These are phyloP conservation scores for Populus nigra DNA, from an alignment of 345 rosid genomes.

Conservation along the genomic window DNA sequence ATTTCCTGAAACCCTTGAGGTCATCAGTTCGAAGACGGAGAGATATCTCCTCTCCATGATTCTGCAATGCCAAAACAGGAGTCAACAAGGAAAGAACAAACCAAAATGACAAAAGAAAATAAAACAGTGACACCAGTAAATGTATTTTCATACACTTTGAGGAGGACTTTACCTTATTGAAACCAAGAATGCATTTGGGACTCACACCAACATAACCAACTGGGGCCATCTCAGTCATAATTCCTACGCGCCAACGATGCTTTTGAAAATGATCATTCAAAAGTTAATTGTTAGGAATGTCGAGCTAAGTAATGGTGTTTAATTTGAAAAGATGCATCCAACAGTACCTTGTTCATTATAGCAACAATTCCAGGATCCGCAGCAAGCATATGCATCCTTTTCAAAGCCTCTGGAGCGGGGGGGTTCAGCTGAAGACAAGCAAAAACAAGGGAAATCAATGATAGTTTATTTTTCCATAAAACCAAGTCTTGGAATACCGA, in stretches of 20 bases:
- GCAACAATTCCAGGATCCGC: slow-evolving; percentile 92
- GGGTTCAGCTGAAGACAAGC: slow-evolving; percentile 59
- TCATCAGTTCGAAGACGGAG: slow-evolving; percentile 96
- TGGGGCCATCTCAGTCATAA: slow-evolving; percentile 97
- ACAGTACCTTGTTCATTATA: slow-evolving; percentile 77
- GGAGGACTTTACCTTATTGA: slow-evolving; percentile 63
- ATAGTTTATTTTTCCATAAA: neutral
- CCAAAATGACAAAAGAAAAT: neutral
- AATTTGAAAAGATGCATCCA: neutral
- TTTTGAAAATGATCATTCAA: slow-evolving; percentile 21
- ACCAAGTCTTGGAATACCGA: neutral
- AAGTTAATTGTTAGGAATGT: slow-evolving; percentile 11
- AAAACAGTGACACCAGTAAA: neutral
- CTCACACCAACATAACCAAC: slow-evolving; percentile 95
- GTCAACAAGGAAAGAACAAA: neutral
- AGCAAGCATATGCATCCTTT: slow-evolving; percentile 94
- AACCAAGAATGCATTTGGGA: slow-evolving; percentile 81
- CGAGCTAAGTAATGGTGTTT: neutral
- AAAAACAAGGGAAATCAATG: neutral
- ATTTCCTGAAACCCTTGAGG: slow-evolving; percentile 94
- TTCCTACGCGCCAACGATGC: slow-evolving; percentile 86
- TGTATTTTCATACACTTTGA: neutral
- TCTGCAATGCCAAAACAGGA: slow-evolving; percentile 43
- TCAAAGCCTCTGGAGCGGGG: slow-evolving; percentile 81
- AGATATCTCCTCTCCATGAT: slow-evolving; percentile 95